Evolutionary conservation across 1,284 basidiomycete species (phyloP).

Genomic region (Pseudozyma hubeiensis): DNA sequence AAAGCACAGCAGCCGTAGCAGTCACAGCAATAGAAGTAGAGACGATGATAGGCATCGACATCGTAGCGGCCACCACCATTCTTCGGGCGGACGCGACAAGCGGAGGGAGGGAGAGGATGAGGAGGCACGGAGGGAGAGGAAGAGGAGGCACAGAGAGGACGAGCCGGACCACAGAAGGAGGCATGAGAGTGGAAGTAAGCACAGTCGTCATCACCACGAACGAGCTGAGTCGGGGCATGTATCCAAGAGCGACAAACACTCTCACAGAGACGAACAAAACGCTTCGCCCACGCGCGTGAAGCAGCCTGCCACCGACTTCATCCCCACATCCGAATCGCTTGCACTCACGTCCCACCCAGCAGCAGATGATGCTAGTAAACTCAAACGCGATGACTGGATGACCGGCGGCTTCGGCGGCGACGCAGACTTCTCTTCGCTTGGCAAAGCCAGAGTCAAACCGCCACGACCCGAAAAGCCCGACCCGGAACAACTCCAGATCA

Average conservation of each 20-base stretch:
- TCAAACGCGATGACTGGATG: slow-evolving; percentile 91
- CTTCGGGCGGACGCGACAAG: neutral
- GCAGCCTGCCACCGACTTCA: slow-evolving; percentile 77
- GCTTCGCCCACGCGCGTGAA: slow-evolving; percentile 1
- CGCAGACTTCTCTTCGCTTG: slow-evolving; percentile 79
- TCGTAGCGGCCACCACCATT: slow-evolving; percentile 21
- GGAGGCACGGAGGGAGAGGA: slow-evolving; percentile 61
- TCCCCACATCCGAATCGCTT: slow-evolving; percentile 82
- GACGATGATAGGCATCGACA: slow-evolving; percentile 8
- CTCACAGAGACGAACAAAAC: slow-evolving; percentile 1
- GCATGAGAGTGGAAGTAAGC: slow-evolving; percentile 7
- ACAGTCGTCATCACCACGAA: slow-evolving; percentile 3
- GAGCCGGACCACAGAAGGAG: slow-evolving; percentile 22
- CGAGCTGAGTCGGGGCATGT: slow-evolving; percentile 79
- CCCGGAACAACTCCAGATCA: slow-evolving; percentile 76
- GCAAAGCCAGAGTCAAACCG: slow-evolving; percentile 75
- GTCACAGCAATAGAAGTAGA: slow-evolving; percentile 6
- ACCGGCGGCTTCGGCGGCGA: slow-evolving; percentile 66
- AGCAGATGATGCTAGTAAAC: slow-evolving; percentile 72
- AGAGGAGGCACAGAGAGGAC: slow-evolving; percentile 66
- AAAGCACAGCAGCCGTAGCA: slow-evolving; percentile 15
- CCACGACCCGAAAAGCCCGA: slow-evolving; percentile 74
- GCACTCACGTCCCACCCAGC: slow-evolving; percentile 74
- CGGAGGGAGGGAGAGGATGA: slow-evolving; percentile 14
- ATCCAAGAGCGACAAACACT: slow-evolving; percentile 74